Evolutionary conservation across 805 yeast species (phyloP), one percentile per base, ranked within the genome.

Genomic region (Saccharomycopsis fibuligera): DNA sequence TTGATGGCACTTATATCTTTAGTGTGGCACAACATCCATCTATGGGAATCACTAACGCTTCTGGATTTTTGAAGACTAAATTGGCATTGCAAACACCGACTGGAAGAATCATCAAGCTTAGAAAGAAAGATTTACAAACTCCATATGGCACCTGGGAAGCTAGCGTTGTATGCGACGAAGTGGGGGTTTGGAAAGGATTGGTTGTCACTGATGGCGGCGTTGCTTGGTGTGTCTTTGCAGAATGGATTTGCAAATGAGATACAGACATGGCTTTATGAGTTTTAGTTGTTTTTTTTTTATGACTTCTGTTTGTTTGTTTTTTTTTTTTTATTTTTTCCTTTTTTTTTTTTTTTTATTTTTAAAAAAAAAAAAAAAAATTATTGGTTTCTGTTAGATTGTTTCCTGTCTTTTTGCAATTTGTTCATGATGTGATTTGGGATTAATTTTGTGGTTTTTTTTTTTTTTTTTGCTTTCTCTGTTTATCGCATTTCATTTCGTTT

Each of bases 201-300:
- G 87, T 87, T 0, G 76, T 84, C 35, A 83, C 87, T 8, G 91
- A 87, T 54, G 76, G 81, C 36, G 86, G 86, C 3, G 73, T 74
- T 47, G 81, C 88, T 47, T 86, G 96, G 87, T 83, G 88, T 58
- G 87, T 86, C 2, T 88, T 86, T 66, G 89, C 95, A 12, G 96
- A 89, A 64, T 91, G 99, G 99, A 69, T 70, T 29, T 83, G 91
- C 63, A 39, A 29, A 40, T 47, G 35, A 45, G 9, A 14, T 2
- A 22, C 31, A 27, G 12, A 27, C 31, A 27, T 8, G 12, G 31
- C 10, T 8, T 8, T 12, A 27, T 8, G 6, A n/a, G 8, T 33
- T 33, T 5, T 17, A 33, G 37, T 33, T 33, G 19, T 16, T 9
- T 16, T n/a, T 33, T n/a, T 16, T 33, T 33, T n/a, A 12, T n/a